phyloP scores from a whole-genome alignment of 495 filamentous ascomycete genomes.

The Lentithecium fluviatile region DNA sequence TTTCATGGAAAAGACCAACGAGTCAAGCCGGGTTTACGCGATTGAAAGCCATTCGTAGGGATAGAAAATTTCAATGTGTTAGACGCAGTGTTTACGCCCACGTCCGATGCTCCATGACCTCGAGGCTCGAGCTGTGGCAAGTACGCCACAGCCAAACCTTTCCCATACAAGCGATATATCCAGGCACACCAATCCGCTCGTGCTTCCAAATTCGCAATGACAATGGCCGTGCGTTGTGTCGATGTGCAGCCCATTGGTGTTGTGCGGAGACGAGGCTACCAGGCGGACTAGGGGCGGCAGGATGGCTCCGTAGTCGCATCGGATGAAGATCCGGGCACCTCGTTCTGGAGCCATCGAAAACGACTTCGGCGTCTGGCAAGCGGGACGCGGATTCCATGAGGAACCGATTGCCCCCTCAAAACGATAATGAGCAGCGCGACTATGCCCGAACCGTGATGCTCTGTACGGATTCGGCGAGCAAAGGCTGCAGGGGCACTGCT shows the following conservation, averaged over 20 bases:
- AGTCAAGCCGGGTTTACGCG: too few species aligned
- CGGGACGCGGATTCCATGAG: constrained; percentile 9
- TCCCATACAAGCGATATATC: too few species aligned
- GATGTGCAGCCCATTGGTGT: constrained; percentile 13
- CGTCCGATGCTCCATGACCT: too few species aligned
- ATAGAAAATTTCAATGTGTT: constrained; percentile 7
- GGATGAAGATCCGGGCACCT: constrained; percentile 30
- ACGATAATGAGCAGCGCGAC: background rate
- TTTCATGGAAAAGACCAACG: too few species aligned
- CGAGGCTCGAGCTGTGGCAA: constrained; percentile 24
- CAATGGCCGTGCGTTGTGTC: constrained; percentile 25
- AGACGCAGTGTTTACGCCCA: background rate
- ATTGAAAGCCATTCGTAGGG: too few species aligned
- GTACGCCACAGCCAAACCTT: constrained; percentile 23
- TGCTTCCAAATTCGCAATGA: background rate
- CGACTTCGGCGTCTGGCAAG: background rate
- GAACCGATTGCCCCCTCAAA: background rate
- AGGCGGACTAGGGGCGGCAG: constrained; percentile 6
- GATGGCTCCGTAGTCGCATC: constrained; percentile 12
- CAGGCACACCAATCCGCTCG: too few species aligned
- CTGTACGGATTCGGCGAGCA: constrained; percentile 14
- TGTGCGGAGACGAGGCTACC: background rate
- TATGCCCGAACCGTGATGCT: constrained; percentile 6
- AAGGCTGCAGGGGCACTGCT: constrained; percentile 23
- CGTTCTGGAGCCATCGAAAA: constrained; percentile 5